These are phyloP conservation scores for Venustampulla echinocandica DNA, from an alignment of 495 filamentous ascomycete species.

Conservation along the genomic window DNA sequence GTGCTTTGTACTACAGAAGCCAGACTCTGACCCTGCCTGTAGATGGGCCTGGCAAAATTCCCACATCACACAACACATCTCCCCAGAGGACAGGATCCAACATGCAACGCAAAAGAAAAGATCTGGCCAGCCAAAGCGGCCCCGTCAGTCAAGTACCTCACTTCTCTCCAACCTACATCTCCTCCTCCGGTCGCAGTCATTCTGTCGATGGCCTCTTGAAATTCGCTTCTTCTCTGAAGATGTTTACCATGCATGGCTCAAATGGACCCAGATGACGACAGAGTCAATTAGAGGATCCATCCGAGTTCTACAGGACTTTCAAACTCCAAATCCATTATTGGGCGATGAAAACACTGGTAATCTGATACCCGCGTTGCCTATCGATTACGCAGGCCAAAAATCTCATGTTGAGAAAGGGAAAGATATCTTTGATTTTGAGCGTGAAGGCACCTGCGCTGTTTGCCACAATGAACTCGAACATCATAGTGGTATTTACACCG, in stretches of 20 bases:
- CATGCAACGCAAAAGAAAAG: slow-evolving; percentile 28
- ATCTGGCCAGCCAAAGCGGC: slow-evolving; percentile 39
- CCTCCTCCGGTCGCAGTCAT: slow-evolving; percentile 67
- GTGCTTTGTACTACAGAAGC: not conserved
- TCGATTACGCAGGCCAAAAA: slow-evolving; percentile 58
- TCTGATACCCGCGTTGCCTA: not conserved
- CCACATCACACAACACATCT: slow-evolving; percentile 64
- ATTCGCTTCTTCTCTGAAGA: slow-evolving; percentile 72
- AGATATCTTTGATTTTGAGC: slow-evolving; percentile 51
- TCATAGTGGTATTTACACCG: slow-evolving; percentile 45
- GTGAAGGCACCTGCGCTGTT: slow-evolving; percentile 51
- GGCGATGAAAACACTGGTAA: slow-evolving; percentile 4
- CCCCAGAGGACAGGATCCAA: slow-evolving; percentile 43
- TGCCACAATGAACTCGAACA: slow-evolving; percentile 46
- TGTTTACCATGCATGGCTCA: slow-evolving; percentile 57
- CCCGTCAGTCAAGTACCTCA: slow-evolving; percentile 48
- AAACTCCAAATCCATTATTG: slow-evolving; percentile 4
- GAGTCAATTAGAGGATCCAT: slow-evolving; percentile 42
- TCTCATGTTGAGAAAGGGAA: slow-evolving; percentile 63
- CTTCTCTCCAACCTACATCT: slow-evolving; percentile 69
- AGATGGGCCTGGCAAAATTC: slow-evolving; percentile 94
- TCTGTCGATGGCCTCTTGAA: slow-evolving; percentile 70
- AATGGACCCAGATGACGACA: slow-evolving; percentile 43
- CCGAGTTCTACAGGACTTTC: slow-evolving; percentile 48
- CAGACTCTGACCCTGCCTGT: not conserved